Evolutionary conservation across 352 stramenopile genomes (phyloP), one percentile per base, ranked within the genome.

Genomic region (Phytopythium sindhum): DNA sequence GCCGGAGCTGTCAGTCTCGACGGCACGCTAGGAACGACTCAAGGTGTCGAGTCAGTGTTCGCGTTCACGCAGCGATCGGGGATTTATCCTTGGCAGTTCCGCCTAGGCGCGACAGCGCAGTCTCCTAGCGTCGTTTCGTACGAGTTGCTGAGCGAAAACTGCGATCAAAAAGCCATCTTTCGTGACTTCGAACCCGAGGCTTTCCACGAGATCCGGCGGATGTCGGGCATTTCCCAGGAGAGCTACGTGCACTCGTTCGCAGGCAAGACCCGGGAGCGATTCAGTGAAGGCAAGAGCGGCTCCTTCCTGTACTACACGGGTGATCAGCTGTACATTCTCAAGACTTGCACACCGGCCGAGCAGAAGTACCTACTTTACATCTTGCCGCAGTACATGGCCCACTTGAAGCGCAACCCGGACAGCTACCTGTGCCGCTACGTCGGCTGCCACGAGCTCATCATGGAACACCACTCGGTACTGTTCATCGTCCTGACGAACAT

Each of bases 401-500:
- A 95, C 53, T 67, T 96, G 23, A 76, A 81, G 54, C 78, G 78
- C 53, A 89, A 94, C 64, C 89, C 89, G 54, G 91, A 94, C 68
- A 95, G 85, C 61, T 95, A 95, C 58, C 64, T 97, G 15, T 93
- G 83, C 60, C 88, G 89, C 51, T 96, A 95, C 60, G 84, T 96
- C n/a, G 89, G 89, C 4, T 95, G 86, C 57, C 88, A 97, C 59
- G 86, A 95, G 56, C 64, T 97, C 42, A 78, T 95, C 33, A 92
- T 95, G 72, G 81, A 93, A 44, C 80, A 95, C 64, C 83, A 93
- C 61, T 91, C 83, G 2, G 78, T 97, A 51, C 72, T 84, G 31
- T 95, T 97, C 55, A 95, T 97, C 58, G 88, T 96, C 59, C 73
- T 97, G 39, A 93, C 84, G 15, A 96, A 95, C 60, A 91, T 97